phyloP scores from a whole-genome alignment of 2,329 filamentous ascomycete species.

The Pyrenochaeta sp. region DNA sequence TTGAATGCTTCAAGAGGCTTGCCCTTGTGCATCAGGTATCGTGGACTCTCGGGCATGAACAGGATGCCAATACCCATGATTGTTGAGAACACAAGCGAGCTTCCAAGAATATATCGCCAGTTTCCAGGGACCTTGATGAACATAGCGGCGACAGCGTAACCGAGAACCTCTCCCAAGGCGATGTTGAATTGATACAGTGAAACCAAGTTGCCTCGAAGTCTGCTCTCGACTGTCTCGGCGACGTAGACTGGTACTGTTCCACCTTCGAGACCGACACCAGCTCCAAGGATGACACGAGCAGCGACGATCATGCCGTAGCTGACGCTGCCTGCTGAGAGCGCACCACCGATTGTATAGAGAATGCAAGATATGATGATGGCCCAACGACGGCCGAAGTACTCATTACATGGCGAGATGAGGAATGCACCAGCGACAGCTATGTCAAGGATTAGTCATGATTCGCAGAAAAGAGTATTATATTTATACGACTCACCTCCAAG shows the following conservation, averaged over 20 bases:
- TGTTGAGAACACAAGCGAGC: slow-evolving; percentile 73
- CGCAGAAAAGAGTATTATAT: no score
- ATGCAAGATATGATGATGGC: slow-evolving; percentile 74
- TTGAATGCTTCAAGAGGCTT: slow-evolving; percentile 66
- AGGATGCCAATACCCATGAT: slow-evolving; percentile 70
- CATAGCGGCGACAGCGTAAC: slow-evolving; percentile 75
- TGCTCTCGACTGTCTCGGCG: slow-evolving; percentile 73
- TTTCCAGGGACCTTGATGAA: slow-evolving; percentile 73
- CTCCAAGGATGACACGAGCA: slow-evolving; percentile 71
- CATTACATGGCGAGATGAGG: slow-evolving; percentile 71
- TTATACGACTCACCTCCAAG: slow-evolving; percentile 57
- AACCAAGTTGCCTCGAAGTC: slow-evolving; percentile 74
- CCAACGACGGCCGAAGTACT: slow-evolving; percentile 70
- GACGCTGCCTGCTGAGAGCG: slow-evolving; percentile 70
- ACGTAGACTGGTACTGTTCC: slow-evolving; percentile 79
- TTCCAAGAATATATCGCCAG: slow-evolving; percentile 78
- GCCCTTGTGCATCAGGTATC: slow-evolving; percentile 74
- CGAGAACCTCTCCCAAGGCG: slow-evolving; percentile 75
- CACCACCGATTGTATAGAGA: slow-evolving; percentile 74
- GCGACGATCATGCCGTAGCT: slow-evolving; percentile 76
- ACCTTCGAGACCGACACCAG: slow-evolving; percentile 75
- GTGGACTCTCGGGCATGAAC: slow-evolving; percentile 74
- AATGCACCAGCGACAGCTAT: slow-evolving; percentile 72
- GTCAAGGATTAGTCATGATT: slow-evolving; percentile 9
- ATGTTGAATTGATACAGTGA: slow-evolving; percentile 80